These are phyloP conservation scores for Neodidymelliopsis sp. DNA, from an alignment of 2,329 filamentous ascomycete species.

Conservation along the genomic window DNA sequence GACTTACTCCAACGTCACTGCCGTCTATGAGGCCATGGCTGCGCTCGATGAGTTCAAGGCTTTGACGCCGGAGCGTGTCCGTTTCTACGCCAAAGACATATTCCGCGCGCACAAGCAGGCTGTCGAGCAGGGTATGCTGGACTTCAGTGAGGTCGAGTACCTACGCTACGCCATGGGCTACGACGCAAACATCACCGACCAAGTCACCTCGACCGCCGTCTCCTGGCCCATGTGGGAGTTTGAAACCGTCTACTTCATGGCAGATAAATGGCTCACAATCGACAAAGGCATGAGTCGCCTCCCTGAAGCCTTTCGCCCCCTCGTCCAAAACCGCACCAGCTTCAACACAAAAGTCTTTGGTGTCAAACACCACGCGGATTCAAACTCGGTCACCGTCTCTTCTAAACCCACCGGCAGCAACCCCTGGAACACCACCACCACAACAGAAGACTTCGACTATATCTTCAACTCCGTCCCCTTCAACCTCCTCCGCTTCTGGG, in stretches of 20 bases:
- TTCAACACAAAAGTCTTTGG: constrained; percentile 64
- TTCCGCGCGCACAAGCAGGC: constrained; percentile 60
- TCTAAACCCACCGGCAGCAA: constrained; percentile 54
- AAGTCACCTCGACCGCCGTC: constrained; percentile 36
- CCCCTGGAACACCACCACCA: constrained; percentile 47
- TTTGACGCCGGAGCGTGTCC: constrained; percentile 12
- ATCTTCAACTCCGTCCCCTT: constrained; percentile 68
- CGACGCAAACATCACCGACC: constrained; percentile 60
- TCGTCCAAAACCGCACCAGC: constrained; percentile 62
- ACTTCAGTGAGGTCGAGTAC: constrained; percentile 69
- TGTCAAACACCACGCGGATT: constrained; percentile 58
- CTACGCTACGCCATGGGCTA: constrained; percentile 63
- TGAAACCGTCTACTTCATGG: constrained; percentile 61
- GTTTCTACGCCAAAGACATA: constrained; percentile 53
- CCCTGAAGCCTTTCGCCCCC: constrained; percentile 66
- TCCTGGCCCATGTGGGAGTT: constrained; percentile 60
- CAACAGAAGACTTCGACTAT: constrained; percentile 66
- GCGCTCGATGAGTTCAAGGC: constrained; percentile 25
- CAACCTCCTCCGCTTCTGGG: constrained; percentile 66
- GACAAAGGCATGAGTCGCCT: constrained; percentile 64
- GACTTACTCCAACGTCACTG: constrained; percentile 20
- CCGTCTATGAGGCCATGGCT: constrained; percentile 21
- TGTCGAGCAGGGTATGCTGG: constrained; percentile 61
- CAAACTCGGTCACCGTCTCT: constrained; percentile 62
- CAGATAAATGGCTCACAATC: constrained; percentile 66